Percentiles rank a stretch among this genome's conserved stretches.
phyloP scores from a whole-genome alignment of 495 filamentous ascomycete species.

The Tuber borchii region DNA sequence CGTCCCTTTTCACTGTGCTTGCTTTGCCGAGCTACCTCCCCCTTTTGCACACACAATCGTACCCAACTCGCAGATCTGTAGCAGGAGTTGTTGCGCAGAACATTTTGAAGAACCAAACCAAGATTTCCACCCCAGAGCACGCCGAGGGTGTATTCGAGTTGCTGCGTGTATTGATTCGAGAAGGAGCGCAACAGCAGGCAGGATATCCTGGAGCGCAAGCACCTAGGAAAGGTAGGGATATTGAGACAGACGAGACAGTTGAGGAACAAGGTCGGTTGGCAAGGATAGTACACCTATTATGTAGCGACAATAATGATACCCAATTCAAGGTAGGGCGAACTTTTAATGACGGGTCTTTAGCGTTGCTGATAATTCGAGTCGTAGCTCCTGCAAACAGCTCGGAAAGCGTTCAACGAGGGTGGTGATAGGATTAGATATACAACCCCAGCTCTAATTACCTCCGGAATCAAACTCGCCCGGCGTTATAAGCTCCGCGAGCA shows the following conservation, averaged over 20 bases:
- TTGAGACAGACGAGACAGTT: constrained; percentile 86
- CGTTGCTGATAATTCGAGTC: constrained; percentile 39
- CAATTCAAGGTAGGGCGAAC: constrained; percentile 63
- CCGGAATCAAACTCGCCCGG: constrained; percentile 79
- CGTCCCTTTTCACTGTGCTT: constrained; percentile 87
- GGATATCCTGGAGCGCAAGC: constrained; percentile 74
- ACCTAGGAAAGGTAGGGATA: constrained; percentile 58
- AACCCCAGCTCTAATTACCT: constrained; percentile 85
- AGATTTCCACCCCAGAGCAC: constrained; percentile 65
- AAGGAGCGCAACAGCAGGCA: constrained; percentile 75
- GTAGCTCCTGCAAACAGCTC: constrained; percentile 75
- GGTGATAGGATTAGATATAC: constrained; percentile 95
- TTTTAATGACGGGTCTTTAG: background rate
- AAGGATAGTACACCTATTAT: constrained; percentile 78
- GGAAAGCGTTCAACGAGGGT: constrained; percentile 82
- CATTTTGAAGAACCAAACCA: constrained; percentile 70
- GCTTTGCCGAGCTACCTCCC: constrained; percentile 85
- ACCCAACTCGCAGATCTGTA: constrained; percentile 81
- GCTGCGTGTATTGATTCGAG: constrained; percentile 81
- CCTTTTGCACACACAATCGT: constrained; percentile 84
- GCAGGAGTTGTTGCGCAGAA: constrained; percentile 77
- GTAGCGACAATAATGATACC: constrained; percentile 77
- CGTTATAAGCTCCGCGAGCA: constrained; percentile 88
- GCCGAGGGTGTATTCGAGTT: constrained; percentile 85
- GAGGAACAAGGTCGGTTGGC: constrained; percentile 97